phyloP scores from a whole-genome alignment of 2,329 filamentous ascomycete genomes.

The Blumeria graminis region DNA sequence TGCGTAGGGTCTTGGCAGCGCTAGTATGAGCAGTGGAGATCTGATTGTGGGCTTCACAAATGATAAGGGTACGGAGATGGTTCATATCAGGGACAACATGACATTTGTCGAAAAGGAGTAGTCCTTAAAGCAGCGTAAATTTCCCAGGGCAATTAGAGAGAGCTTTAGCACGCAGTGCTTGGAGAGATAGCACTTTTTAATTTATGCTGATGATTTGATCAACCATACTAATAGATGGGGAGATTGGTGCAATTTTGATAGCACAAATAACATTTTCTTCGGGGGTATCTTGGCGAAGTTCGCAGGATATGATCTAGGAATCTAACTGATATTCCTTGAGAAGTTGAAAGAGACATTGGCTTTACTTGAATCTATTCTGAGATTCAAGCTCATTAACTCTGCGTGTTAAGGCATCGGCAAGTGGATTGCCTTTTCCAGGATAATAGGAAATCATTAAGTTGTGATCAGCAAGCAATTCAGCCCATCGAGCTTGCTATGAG shows the following conservation, averaged over 20 bases:
- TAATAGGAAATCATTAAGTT: not conserved
- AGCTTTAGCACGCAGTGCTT: not conserved
- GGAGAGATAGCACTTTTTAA: not conserved
- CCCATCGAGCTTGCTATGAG: not conserved
- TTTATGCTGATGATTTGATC: not conserved
- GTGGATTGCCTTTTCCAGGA: not conserved
- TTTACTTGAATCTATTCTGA: not conserved
- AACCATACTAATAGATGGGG: not conserved
- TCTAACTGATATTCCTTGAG: not conserved
- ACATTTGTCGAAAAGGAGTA: not conserved
- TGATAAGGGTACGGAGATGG: not conserved
- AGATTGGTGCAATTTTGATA: too few relatives aligned
- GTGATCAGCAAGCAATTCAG: not conserved
- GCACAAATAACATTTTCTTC: not conserved
- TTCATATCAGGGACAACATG: not conserved
- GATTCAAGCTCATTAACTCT: not conserved
- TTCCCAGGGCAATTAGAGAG: not conserved
- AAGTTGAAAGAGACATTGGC: not conserved
- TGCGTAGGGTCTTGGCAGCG: not conserved
- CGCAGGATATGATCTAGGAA: not conserved
- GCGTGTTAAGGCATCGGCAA: not conserved
- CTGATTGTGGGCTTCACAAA: not conserved
- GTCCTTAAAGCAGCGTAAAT: not conserved
- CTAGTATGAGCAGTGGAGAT: not conserved
- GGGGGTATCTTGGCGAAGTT: not conserved